Evolutionary conservation across 768 basidiomycete species (phyloP).

Genomic region (Ephemerocybe angulata): DNA sequence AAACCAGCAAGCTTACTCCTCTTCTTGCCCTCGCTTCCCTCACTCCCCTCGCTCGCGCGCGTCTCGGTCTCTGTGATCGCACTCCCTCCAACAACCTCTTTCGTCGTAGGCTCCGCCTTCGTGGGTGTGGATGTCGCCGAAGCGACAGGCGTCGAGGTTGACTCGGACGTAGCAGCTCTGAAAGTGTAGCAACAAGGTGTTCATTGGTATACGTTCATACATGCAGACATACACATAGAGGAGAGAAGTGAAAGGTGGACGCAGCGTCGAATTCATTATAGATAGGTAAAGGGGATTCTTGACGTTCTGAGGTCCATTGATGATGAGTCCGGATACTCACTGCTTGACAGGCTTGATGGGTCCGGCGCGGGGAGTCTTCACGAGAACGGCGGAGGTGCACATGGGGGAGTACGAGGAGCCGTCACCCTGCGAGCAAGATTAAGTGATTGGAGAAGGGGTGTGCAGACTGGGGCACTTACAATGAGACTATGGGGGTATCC

Average conservation of each 20-base stretch:
- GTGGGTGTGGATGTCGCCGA: not conserved
- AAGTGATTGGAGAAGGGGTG: too few relatives aligned
- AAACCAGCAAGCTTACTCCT: not conserved
- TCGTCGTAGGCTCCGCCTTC: not conserved
- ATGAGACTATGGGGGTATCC: constrained; percentile 10
- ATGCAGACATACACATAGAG: too few relatives aligned
- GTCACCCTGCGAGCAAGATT: not conserved
- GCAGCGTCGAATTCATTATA: not conserved
- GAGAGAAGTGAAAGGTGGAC: not conserved
- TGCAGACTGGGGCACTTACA: not conserved
- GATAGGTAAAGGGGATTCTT: not conserved
- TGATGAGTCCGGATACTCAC: not conserved
- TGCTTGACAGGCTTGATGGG: not conserved
- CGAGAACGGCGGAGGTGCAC: not conserved
- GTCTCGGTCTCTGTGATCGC: not conserved
- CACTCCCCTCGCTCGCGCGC: not conserved
- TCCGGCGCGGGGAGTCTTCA: not conserved
- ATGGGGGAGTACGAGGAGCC: not conserved
- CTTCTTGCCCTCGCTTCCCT: not conserved
- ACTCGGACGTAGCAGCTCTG: too few relatives aligned
- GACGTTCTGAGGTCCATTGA: not conserved
- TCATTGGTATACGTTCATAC: too few relatives aligned
- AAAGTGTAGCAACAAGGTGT: too few relatives aligned
- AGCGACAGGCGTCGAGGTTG: not conserved
- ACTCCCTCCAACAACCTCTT: not conserved